phyloP scores from a whole-genome alignment of 805 yeast genomes.

The Spencermartinsiella europaea region DNA sequence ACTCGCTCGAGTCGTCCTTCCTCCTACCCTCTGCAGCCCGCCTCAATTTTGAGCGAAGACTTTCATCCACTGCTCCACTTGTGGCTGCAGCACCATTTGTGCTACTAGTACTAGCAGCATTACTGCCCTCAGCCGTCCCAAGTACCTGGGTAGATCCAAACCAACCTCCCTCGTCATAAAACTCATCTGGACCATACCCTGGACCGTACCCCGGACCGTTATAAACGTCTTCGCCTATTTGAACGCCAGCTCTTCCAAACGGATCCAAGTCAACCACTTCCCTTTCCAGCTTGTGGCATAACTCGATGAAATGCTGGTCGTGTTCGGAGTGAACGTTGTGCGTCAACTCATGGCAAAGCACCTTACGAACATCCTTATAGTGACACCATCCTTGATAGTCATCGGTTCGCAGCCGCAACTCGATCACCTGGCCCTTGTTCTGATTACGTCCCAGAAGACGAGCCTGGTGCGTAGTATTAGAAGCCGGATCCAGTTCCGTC shows the following conservation, averaged over 20 bases:
- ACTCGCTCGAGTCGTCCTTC: neutral
- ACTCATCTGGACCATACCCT: constrained; percentile 16
- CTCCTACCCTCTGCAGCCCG: constrained; percentile 15
- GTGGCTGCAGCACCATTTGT: neutral
- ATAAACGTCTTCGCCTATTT: constrained; percentile 18
- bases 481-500: constrained; percentile 36
- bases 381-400: constrained; percentile 34
- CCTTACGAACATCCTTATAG: constrained; percentile 31
- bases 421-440: constrained; percentile 32
- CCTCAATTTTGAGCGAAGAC: constrained; percentile 11
- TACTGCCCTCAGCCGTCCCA: constrained; percentile 9
- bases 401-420: constrained; percentile 36
- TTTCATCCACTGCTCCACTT: constrained; percentile 1
- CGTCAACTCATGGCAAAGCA: constrained; percentile 37
- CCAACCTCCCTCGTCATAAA: constrained; percentile 26
- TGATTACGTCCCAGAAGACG: constrained; percentile 32
- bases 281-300: constrained; percentile 30
- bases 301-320: constrained; percentile 32
- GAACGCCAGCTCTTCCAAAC: constrained; percentile 26
- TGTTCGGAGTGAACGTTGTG: constrained; percentile 36
- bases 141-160: constrained; percentile 22
- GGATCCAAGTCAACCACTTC: constrained; percentile 31
- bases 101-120: neutral
- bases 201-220: constrained; percentile 20
- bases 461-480: constrained; percentile 28